Conservation (phyloP, 257 asterid species). For the Ocimum tenuiflorum region DNA sequence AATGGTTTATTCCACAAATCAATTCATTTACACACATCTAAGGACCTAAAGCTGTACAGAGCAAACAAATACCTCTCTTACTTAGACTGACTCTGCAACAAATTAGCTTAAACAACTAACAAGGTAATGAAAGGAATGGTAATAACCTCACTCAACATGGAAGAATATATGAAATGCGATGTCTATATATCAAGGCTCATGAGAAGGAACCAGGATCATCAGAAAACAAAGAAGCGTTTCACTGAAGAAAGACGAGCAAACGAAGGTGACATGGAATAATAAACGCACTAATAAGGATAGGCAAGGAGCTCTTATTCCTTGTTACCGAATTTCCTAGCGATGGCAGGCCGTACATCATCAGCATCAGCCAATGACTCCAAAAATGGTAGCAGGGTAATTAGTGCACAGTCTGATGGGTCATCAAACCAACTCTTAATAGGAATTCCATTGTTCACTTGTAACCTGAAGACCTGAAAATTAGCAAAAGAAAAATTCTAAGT, state of each 20-base stretch:
- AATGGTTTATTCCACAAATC: constrained; percentile 24
- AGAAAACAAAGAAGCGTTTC: too few species aligned
- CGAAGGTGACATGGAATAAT: constrained; percentile 29
- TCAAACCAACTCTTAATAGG: constrained; percentile 98
- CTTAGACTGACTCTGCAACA: constrained; percentile 37
- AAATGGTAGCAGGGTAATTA: constrained; percentile 79
- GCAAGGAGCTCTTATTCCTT: constrained; percentile 86
- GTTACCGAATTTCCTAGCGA: constrained; percentile 94
- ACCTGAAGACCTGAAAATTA: constrained; percentile 73
- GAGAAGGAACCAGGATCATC: too few species aligned
- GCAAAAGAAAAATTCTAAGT: constrained; percentile 14
- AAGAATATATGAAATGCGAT: constrained; percentile 29
- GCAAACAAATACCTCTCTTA: constrained; percentile 33
- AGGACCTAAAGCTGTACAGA: constrained; percentile 49
- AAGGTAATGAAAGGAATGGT: constrained; percentile 23
- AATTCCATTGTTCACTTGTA: constrained; percentile 95
- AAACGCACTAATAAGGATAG: constrained; percentile 42
- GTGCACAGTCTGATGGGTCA: constrained; percentile 78
- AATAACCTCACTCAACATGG: constrained; percentile 35
- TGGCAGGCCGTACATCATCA: constrained; percentile 91
- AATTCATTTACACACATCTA: constrained; percentile 25
- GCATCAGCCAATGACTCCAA: constrained; percentile 79
- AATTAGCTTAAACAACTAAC: constrained; percentile 46
- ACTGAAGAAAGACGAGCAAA: constrained; percentile 16
- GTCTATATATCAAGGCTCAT: constrained; percentile 49